Evolutionary conservation across 2,329 filamentous ascomycete genomes (phyloP).

Genomic region (Rutstroemia sp.): DNA sequence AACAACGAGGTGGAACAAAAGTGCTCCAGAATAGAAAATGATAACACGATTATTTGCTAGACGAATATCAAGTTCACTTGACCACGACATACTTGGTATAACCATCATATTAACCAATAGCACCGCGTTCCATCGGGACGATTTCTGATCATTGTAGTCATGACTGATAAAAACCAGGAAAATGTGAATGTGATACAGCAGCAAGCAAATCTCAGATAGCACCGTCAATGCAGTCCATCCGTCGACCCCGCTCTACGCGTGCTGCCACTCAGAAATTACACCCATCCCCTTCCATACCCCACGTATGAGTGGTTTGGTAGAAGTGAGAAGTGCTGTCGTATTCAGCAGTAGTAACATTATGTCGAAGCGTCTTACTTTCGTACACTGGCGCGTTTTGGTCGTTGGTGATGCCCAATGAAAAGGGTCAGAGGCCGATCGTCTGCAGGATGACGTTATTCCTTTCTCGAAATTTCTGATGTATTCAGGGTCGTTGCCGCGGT

Average conservation of each 20-base stretch:
- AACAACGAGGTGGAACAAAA: not conserved
- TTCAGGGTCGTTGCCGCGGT: not conserved
- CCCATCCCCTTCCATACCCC: not conserved
- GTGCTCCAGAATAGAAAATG: not conserved
- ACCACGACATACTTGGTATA: not conserved
- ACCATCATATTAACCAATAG: not conserved
- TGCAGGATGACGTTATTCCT: slow-evolving; percentile 3
- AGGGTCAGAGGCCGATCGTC: not conserved
- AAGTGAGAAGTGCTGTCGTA: not conserved
- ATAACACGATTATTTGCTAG: not conserved
- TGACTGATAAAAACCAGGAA: too few species aligned
- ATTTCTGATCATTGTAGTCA: too few species aligned
- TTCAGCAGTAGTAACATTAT: not conserved
- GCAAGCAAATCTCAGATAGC: too few species aligned
- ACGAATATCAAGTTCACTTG: not conserved
- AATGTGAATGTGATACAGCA: too few species aligned
- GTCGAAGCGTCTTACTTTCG: not conserved
- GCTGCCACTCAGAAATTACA: not conserved
- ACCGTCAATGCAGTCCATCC: not conserved
- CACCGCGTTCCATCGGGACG: too few species aligned
- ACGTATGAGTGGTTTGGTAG: not conserved
- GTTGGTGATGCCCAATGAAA: not conserved
- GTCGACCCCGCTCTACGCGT: not conserved
- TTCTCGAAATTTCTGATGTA: not conserved
- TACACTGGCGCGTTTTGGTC: not conserved